A percentile compares a stretch with the other conserved stretches of the same genome.
phyloP scores from a whole-genome alignment of 345 rosid genomes.

The Combretum micranthum region DNA sequence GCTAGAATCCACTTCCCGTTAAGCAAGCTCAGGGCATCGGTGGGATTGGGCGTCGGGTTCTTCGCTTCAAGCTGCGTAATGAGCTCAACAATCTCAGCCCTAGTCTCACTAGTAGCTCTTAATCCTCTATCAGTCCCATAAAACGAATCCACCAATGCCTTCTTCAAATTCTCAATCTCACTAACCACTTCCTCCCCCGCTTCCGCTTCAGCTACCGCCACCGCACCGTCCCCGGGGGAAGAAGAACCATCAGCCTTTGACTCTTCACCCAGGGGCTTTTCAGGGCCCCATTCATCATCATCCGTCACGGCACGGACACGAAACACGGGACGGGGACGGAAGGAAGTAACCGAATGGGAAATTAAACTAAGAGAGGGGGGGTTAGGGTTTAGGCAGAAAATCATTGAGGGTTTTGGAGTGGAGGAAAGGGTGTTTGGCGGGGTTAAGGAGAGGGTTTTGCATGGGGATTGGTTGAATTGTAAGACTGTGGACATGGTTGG shows the following conservation, averaged over 20 bases:
- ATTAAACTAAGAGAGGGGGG: background rate
- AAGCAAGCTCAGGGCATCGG: slow-evolving; percentile 69
- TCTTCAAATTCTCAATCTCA: slow-evolving; percentile 59
- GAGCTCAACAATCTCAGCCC: slow-evolving; percentile 85
- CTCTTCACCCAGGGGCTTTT: slow-evolving; percentile 5
- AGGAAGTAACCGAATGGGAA: background rate
- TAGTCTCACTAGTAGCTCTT: slow-evolving; percentile 67
- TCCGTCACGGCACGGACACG: slow-evolving; percentile 11
- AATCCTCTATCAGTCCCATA: slow-evolving; percentile 79
- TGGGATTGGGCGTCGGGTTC: slow-evolving; percentile 85
- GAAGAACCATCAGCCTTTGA: slow-evolving; percentile 12
- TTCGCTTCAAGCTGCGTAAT: slow-evolving; percentile 77
- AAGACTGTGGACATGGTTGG: slow-evolving; percentile 13
- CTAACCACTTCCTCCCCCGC: slow-evolving; percentile 19
- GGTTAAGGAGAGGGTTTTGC: slow-evolving; percentile 1
- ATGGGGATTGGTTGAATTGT: slow-evolving; percentile 5
- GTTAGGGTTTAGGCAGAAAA: background rate
- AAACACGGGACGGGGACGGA: slow-evolving; percentile 1
- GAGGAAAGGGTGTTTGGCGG: background rate
- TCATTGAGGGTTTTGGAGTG: background rate
- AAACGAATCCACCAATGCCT: slow-evolving; percentile 53
- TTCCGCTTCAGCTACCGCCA: slow-evolving; percentile 10
- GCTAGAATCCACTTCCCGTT: slow-evolving; percentile 93
- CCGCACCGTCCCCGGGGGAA: background rate
- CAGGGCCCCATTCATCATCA: slow-evolving; percentile 13